Percentiles rank a stretch among this genome's conserved stretches.
Conservation (phyloP, 768 basidiomycete species). For the Lactifluus pinguis region DNA sequence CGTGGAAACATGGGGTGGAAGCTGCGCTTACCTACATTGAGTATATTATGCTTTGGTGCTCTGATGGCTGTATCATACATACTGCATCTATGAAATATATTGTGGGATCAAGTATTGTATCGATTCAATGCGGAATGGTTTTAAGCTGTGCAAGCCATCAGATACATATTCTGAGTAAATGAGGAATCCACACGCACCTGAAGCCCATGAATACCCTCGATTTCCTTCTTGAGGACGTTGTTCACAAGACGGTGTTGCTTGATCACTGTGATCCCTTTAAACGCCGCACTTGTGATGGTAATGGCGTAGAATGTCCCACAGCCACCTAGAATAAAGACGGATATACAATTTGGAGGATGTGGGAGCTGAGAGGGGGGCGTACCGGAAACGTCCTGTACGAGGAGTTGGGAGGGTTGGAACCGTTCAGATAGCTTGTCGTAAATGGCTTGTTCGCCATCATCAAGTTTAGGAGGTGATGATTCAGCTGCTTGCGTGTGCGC, state of each 20-base stretch:
- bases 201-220: constrained; percentile 85
- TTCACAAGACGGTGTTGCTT: constrained; percentile 94
- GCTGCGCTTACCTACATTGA: background rate
- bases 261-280: constrained; percentile 77
- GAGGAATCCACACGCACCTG: constrained; percentile 48
- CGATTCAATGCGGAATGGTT: constrained; percentile 7
- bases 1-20: background rate
- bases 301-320: constrained; percentile 98
- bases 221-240: constrained; percentile 77
- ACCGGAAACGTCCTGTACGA: constrained; percentile 96
- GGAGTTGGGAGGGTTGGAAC: constrained; percentile 73
- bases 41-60: background rate
- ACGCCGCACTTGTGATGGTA: constrained; percentile 71
- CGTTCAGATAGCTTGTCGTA: constrained; percentile 59
- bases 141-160: constrained; percentile 11
- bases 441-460: constrained; percentile 64
- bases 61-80: background rate
- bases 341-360: background rate
- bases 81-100: background rate
- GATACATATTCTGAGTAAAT: background rate
- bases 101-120: background rate
- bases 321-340: constrained; percentile 50
- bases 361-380: constrained; percentile 20
- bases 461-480: constrained; percentile 22
- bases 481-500: constrained; percentile 7